Conservation (phyloP, 306 rosid genomes). For the Sechiopsis laciniata region DNA sequence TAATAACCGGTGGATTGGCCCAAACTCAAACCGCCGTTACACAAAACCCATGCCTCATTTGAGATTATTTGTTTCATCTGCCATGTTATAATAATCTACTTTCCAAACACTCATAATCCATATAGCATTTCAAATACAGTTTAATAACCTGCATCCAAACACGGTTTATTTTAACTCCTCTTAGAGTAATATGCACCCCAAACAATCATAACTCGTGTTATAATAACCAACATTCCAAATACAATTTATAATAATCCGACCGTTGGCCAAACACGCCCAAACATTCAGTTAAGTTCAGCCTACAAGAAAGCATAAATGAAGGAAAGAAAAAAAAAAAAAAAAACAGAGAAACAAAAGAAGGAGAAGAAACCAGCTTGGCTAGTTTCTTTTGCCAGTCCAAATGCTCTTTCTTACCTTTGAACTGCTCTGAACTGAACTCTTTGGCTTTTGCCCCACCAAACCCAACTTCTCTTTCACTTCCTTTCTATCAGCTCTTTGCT, state of each 20-base stretch:
- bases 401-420: slow-evolving; percentile 38
- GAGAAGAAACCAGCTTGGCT: slow-evolving; percentile 9
- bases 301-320: slow-evolving; percentile 17
- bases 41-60: background rate
- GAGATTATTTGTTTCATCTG: too few species aligned
- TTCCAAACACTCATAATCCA: too few species aligned
- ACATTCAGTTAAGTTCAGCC: background rate
- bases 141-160: too few species aligned
- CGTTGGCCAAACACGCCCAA: background rate
- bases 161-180: too few species aligned
- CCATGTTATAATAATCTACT: too few species aligned
- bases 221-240: too few species aligned
- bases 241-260: too few species aligned
- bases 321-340: background rate
- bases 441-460: slow-evolving; percentile 22
- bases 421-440: slow-evolving; percentile 31
- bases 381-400: slow-evolving; percentile 31
- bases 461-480: slow-evolving; percentile 32
- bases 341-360: background rate
- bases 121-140: too few species aligned
- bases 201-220: too few species aligned
- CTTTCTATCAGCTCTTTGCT: slow-evolving; percentile 27
- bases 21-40: too few species aligned
- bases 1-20: background rate
- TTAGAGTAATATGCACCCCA: too few species aligned